Evolutionary conservation across 768 basidiomycete genomes (phyloP), one percentile per base, ranked within the genome.

Genomic region (Kockovaella imperatae): DNA sequence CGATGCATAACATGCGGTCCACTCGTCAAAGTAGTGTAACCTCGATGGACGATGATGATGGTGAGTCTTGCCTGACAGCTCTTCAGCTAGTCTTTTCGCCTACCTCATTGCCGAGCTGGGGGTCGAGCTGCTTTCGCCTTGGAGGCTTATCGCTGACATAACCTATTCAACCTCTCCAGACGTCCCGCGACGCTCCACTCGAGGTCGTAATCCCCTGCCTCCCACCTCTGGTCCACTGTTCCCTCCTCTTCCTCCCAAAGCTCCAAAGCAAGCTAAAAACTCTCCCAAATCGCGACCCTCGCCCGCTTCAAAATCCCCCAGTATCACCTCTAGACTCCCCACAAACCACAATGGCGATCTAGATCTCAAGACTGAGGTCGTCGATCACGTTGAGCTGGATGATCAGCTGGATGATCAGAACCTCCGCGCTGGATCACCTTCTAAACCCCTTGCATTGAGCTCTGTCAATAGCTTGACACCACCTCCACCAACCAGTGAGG

Each of bases 401-500:
- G 14, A 14, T 39, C 25, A 42, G 24, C 14, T 24, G 39, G 77
- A 68, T 77, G 42, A 76, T 75, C 50, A 77, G 76, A 67, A 76
- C 78, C 45, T 74, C 71, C 45, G 53, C 77, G 72, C 47, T 50
- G 17, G 47, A 57, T 48, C 73, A n/a, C n/a, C n/a, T n/a, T n/a
- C n/a, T n/a, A n/a, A n/a, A n/a, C n/a, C n/a, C n/a, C n/a, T n/a
- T n/a, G n/a, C n/a, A n/a, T n/a, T n/a, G n/a, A n/a, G n/a, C n/a
- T n/a, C n/a, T 72, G 55, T 74, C 73, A 57, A 72, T 70, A 51
- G 75, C 45, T 73, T 78, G 47, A 78, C 77, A 36, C 75, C 78
- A 53, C 79, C 62, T 17, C 62, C 79, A 74, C 78, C 83, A 40
- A 84, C 85, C 47, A 84, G 86, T 57, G 83, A 86, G 29, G 56